A percentile compares a stretch with the other conserved stretches of the same genome.
phyloP scores from a whole-genome alignment of 2,329 filamentous ascomycete species.

The Colletotrichum scovillei region DNA sequence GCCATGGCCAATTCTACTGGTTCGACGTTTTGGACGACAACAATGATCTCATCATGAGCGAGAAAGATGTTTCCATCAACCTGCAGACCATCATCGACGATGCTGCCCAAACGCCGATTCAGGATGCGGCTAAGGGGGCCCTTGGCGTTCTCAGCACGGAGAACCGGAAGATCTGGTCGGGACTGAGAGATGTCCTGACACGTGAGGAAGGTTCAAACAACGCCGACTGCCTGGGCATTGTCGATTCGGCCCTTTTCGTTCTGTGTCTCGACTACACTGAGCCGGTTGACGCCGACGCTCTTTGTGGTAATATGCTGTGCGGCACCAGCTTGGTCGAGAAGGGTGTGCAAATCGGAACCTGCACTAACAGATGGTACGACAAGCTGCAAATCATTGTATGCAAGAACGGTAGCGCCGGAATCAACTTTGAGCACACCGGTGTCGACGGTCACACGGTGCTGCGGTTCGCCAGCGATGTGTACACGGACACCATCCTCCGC shows the following conservation, averaged over 20 bases:
- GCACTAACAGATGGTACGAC: conserved; percentile 99
- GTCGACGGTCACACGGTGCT: conserved; percentile 98
- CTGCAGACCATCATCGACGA: conserved; percentile 93
- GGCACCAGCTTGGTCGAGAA: conserved; percentile 92
- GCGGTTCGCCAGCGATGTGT: conserved; percentile 94
- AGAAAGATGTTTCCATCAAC: conserved; percentile 92
- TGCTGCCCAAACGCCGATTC: conserved; percentile 87
- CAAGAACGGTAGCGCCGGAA: conserved; percentile 97
- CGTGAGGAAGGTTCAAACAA: conserved; percentile 92
- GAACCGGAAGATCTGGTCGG: conserved; percentile 96
- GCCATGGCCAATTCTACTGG: conserved; percentile 98
- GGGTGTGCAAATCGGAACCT: conserved; percentile 96
- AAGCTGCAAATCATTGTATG: conserved; percentile 99
- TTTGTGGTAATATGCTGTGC: conserved; percentile 99
- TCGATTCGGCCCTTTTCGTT: conserved; percentile 93
- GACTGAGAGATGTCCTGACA: conserved; percentile 87
- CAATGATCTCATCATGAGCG: conserved; percentile 95
- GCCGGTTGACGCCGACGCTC: conserved; percentile 79
- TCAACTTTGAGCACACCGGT: conserved; percentile 99
- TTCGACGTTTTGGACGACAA: conserved; percentile 97
- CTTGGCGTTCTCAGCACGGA: conserved; percentile 95
- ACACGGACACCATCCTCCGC: conserved; percentile 96
- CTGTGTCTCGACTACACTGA: conserved; percentile 94
- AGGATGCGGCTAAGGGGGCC: conserved; percentile 94
- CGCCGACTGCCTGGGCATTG: conserved; percentile 92